Evolutionary conservation across 345 rosid species (phyloP).

Genomic region (Bruguiera sexangula): DNA sequence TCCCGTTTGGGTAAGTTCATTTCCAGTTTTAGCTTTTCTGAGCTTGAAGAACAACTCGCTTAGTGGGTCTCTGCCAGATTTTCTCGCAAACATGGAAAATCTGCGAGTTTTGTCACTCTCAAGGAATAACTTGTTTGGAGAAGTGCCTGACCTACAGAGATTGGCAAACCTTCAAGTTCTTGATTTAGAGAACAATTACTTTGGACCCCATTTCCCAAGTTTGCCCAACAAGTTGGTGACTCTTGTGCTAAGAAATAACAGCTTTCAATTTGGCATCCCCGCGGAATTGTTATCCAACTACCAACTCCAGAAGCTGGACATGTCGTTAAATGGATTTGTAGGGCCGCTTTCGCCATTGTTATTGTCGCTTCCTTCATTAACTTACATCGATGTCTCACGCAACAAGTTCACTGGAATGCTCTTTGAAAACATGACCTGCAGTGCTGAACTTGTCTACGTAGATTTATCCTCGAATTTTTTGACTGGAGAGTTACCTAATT

Average conservation of each 20-base stretch:
- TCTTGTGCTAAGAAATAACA: slow-evolving; percentile 45
- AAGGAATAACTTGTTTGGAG: slow-evolving; percentile 44
- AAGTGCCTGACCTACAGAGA: slow-evolving; percentile 45
- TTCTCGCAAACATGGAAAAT: slow-evolving; percentile 30
- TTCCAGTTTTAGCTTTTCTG: slow-evolving; percentile 42
- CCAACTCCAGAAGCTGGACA: slow-evolving; percentile 56
- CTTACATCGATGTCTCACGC: slow-evolving; percentile 41
- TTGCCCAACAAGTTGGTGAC: slow-evolving; percentile 36
- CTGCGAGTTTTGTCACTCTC: slow-evolving; percentile 45
- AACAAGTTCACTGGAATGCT: slow-evolving; percentile 54
- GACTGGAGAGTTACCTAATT: slow-evolving; percentile 54
- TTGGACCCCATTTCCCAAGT: slow-evolving; percentile 53
- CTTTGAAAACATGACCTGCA: slow-evolving; percentile 47
- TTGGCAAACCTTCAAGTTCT: slow-evolving; percentile 57
- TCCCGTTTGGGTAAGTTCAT: slow-evolving; percentile 42
- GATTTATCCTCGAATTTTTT: slow-evolving; percentile 56
- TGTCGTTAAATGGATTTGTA: slow-evolving; percentile 51
- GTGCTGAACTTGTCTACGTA: slow-evolving; percentile 34
- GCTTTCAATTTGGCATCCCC: slow-evolving; percentile 46
- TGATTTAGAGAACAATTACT: slow-evolving; percentile 43
- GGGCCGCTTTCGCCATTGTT: slow-evolving; percentile 50
- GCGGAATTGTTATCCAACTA: slow-evolving; percentile 28
- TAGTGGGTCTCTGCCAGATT: slow-evolving; percentile 41
- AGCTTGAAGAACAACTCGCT: slow-evolving; percentile 56
- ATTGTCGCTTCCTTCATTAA: slow-evolving; percentile 45